Percentiles rank a stretch among this genome's conserved stretches.
Evolutionary conservation across 2,329 filamentous ascomycete species (phyloP).

Genomic region (Oidium heveae): DNA sequence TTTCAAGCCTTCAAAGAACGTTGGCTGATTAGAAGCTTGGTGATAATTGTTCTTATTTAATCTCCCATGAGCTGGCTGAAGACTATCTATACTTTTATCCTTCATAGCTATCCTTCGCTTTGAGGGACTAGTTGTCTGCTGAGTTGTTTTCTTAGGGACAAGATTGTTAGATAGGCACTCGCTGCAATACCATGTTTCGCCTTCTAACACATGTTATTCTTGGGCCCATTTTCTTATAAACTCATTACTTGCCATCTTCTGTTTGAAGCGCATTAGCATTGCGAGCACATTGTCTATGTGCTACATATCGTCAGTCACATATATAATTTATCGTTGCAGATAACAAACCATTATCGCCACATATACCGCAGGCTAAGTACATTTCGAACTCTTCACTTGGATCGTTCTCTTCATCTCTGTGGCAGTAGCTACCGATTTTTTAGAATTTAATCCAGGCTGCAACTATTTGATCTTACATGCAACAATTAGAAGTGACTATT

Average conservation of each 20-base stretch:
- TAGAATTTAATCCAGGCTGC: background rate
- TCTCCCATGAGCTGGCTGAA: no score
- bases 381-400: constrained; percentile 60
- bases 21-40: no score
- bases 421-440: constrained; percentile 44
- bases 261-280: constrained; percentile 36
- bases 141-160: constrained; percentile 13
- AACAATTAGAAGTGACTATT: constrained; percentile 27
- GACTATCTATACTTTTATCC: no score
- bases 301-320: constrained; percentile 28
- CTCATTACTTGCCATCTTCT: constrained; percentile 31
- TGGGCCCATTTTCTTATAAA: background rate
- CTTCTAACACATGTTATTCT: constrained; percentile 18
- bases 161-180: constrained; percentile 22
- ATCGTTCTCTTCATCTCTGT: constrained; percentile 58
- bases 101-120: no score
- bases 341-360: constrained; percentile 58
- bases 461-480: constrained; percentile 28
- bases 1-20: constrained; percentile 37
- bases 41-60: no score
- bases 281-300: constrained; percentile 74
- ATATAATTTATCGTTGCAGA: constrained; percentile 3
- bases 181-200: constrained; percentile 35
- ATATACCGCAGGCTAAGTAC: constrained; percentile 51
- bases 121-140: no score